These are phyloP conservation scores for Pythium rhizo-oryzae DNA, from an alignment of 352 stramenopile species.

Conservation along the genomic window DNA sequence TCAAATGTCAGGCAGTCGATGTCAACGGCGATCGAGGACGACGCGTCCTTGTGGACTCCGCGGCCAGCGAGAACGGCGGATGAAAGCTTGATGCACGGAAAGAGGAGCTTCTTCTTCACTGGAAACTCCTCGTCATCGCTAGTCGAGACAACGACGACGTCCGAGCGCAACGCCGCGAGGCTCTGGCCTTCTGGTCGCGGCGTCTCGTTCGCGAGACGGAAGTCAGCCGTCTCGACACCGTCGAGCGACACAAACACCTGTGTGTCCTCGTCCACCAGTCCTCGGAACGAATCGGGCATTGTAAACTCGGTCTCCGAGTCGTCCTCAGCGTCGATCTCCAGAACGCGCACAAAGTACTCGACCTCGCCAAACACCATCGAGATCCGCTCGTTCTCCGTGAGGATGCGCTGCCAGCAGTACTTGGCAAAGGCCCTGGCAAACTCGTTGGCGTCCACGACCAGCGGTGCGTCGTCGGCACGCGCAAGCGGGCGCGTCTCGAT, in stretches of 20 bases:
- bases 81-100: slow-evolving; percentile 89
- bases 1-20: slow-evolving; percentile 91
- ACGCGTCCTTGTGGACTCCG: slow-evolving; percentile 73
- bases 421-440: slow-evolving; percentile 65
- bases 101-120: slow-evolving; percentile 89
- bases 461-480: slow-evolving; percentile 13
- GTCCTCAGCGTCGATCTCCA: slow-evolving; percentile 73
- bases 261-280: slow-evolving; percentile 58
- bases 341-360: slow-evolving; percentile 71
- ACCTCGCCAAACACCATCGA: slow-evolving; percentile 52
- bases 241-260: slow-evolving; percentile 67
- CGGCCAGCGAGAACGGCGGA: slow-evolving; percentile 75
- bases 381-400: slow-evolving; percentile 82
- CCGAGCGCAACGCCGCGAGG: slow-evolving; percentile 49
- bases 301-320: slow-evolving; percentile 81
- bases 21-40: slow-evolving; percentile 63
- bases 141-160: slow-evolving; percentile 79
- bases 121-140: slow-evolving; percentile 90
- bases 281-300: slow-evolving; percentile 84
- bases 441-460: slow-evolving; percentile 46
- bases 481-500: slow-evolving; percentile 74
- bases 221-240: slow-evolving; percentile 34
- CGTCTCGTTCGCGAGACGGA: slow-evolving; percentile 47
- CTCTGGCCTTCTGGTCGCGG: slow-evolving; percentile 28
- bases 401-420: slow-evolving; percentile 53